These are phyloP conservation scores for Ciborinia camelliae DNA, from an alignment of 2,329 filamentous ascomycete genomes.

Conservation along the genomic window DNA sequence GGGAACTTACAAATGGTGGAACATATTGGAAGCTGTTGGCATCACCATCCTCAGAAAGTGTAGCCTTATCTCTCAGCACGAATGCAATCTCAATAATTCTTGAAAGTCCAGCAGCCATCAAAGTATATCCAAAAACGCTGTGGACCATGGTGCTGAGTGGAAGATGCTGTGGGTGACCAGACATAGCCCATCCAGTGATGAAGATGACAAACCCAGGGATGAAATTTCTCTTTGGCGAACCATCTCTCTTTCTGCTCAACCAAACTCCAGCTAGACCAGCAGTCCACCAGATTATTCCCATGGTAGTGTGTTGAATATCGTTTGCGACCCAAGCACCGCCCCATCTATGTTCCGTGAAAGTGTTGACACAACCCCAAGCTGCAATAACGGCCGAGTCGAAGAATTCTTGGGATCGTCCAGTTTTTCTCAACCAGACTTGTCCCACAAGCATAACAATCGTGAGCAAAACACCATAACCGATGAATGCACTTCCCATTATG, in stretches of 20 bases:
- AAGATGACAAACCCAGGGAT: slow-evolving; percentile 88
- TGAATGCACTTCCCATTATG: slow-evolving; percentile 97
- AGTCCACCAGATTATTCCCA: slow-evolving; percentile 99
- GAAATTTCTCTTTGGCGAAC: slow-evolving; percentile 85
- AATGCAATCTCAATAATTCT: slow-evolving; percentile 91
- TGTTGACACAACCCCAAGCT: slow-evolving; percentile 95
- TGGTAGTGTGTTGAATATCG: slow-evolving; percentile 96
- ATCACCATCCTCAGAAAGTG: slow-evolving; percentile 64
- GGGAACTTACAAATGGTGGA: slow-evolving; percentile 61
- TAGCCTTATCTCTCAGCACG: slow-evolving; percentile 69
- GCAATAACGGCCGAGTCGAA: slow-evolving; percentile 91
- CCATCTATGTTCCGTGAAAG: slow-evolving; percentile 97
- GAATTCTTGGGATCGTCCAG: slow-evolving; percentile 90
- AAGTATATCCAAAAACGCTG: slow-evolving; percentile 84
- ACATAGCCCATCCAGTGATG: slow-evolving; percentile 95
- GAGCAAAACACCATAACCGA: slow-evolving; percentile 85
- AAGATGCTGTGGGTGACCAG: slow-evolving; percentile 79
- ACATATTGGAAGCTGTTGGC: slow-evolving; percentile 71
- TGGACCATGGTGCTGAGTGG: slow-evolving; percentile 86
- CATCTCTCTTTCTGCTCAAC: slow-evolving; percentile 80
- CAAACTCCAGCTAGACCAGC: slow-evolving; percentile 88
- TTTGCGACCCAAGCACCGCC: slow-evolving; percentile 85
- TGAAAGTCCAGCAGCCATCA: slow-evolving; percentile 83
- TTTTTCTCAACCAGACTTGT: slow-evolving; percentile 78
- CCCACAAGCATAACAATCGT: slow-evolving; percentile 84